phyloP scores from a whole-genome alignment of 306 rosid genomes.

The Carpinus viminea region DNA sequence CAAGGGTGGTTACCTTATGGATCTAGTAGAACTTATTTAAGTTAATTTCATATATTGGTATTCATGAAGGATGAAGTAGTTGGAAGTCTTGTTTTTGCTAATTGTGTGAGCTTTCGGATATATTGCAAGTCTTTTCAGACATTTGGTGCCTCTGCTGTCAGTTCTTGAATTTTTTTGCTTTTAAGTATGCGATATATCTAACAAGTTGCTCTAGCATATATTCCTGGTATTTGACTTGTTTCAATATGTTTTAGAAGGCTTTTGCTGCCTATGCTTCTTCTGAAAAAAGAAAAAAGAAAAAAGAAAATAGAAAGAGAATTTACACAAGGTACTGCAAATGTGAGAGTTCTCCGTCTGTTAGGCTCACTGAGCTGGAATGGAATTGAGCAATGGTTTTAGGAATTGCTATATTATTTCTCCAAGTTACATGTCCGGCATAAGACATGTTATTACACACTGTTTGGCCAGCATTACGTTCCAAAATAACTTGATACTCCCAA shows the following conservation, averaged over 20 bases:
- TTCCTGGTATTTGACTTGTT: too few species aligned
- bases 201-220: neutral
- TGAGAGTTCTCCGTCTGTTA: too few species aligned
- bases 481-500: too few species aligned
- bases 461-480: too few species aligned
- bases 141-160: neutral
- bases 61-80: neutral
- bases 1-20: slow-evolving; percentile 5
- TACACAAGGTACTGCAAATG: neutral
- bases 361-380: too few species aligned
- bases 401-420: neutral
- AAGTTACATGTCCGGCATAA: neutral
- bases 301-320: too few species aligned
- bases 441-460: neutral
- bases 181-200: neutral
- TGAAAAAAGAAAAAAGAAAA: too few species aligned
- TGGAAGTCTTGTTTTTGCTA: slow-evolving; percentile 22
- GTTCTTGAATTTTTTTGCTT: neutral
- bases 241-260: too few species aligned
- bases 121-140: neutral
- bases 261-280: too few species aligned
- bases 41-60: slow-evolving; percentile 22
- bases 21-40: slow-evolving; percentile 17
- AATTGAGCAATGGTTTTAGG: too few species aligned
- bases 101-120: slow-evolving; percentile 3